Evolutionary conservation across 805 yeast genomes (phyloP), one percentile per base, ranked within the genome.

Genomic region (Saccharomycopsis fermentans): DNA sequence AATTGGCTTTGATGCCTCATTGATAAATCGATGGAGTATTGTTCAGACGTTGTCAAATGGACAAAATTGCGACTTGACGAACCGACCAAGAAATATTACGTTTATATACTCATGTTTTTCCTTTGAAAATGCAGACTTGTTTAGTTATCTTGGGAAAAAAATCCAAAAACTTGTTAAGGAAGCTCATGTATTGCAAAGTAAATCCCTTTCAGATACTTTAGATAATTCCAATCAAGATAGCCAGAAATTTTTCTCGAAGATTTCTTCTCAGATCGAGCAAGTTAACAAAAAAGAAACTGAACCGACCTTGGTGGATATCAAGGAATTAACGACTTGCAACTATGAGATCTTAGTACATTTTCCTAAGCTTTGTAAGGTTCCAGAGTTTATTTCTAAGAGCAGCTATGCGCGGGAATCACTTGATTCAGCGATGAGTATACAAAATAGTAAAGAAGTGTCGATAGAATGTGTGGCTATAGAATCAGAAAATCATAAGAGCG

Each of bases 41-140:
- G 55, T 51, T 12, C 61, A 61, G 50, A 26, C 53, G 12, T 67
- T 83, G 67, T 70, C 70, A 59, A 58, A 71, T 68, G 94, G 92
- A 8, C 77, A 78, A 21, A 56, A 71, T 2, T 86, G 94, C 69
- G 87, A 82, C 64, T 66, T 82, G 52, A 83, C 87, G 0, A 74
- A 74, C 1, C 66, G 70, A 29, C 79, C 79, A 2, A 74, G 92
- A 56, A 66, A 73, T 3, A 72, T 80, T 3, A 86, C 83, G 58
- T 70, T 86, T 4, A 77, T 77, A 55, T 84, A 80, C 66, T 72
- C 74, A 37, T 86, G 92, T 68, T 43, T 43, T 24, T 19, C 29
- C 26, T 4, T 17, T 21, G 79, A 78, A 59, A 29, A 43, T 37
- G 56, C 32, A 29, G 16, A 24, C 17, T 9, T 29, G n/a, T n/a